phyloP scores from a whole-genome alignment of 345 rosid genomes.

The Citrus medica region DNA sequence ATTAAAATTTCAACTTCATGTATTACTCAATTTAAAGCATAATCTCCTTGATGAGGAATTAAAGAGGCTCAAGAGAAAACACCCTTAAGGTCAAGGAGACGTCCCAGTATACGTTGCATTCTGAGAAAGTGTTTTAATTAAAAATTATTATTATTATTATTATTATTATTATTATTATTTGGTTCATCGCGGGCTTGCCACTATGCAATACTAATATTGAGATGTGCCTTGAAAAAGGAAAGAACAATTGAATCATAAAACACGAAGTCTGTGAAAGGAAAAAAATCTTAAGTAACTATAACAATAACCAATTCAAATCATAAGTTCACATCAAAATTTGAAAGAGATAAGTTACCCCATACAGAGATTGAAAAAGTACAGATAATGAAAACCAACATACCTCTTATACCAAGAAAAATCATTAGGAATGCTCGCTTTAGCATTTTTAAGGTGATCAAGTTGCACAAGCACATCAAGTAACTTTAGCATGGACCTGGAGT shows the following conservation, averaged over 20 bases:
- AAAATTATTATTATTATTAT: too few relatives aligned
- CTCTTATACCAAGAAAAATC: slow-evolving; percentile 99
- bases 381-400: slow-evolving; percentile 28
- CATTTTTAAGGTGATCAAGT: slow-evolving; percentile 99
- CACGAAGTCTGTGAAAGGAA: neutral
- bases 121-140: too few relatives aligned
- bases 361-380: neutral
- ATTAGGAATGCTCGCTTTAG: slow-evolving; percentile 99
- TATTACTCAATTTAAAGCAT: neutral
- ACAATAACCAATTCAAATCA: neutral
- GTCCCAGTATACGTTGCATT: too few relatives aligned
- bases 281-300: neutral
- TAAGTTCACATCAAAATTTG: neutral
- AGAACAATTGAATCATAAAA: neutral
- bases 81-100: neutral
- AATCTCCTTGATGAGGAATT: neutral
- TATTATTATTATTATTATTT: too few relatives aligned
- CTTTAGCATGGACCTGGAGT: slow-evolving; percentile 87
- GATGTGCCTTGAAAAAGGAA: neutral
- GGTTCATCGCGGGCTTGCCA: neutral
- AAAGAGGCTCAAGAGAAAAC: neutral
- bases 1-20: neutral
- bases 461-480: slow-evolving; percentile 94
- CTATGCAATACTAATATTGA: neutral
- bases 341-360: neutral